Conservation (phyloP, 768 basidiomycete species). For the Candolleomyces eurysporus region DNA sequence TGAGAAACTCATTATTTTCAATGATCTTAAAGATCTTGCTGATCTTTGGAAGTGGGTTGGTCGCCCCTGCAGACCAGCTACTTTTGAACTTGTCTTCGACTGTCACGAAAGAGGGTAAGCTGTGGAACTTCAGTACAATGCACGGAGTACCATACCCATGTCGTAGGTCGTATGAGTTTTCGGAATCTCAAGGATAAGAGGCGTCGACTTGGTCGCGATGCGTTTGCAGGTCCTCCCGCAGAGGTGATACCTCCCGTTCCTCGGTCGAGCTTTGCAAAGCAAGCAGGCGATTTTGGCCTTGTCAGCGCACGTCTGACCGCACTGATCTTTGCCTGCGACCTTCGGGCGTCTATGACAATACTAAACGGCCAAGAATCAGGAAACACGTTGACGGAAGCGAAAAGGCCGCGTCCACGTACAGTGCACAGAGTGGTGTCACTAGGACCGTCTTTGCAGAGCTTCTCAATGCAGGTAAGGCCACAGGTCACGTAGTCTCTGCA, state of each 20-base stretch:
- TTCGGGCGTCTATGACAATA: constrained; percentile 27
- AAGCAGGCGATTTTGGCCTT: constrained; percentile 25
- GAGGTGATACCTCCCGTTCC: constrained; percentile 21
- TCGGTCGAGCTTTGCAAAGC: constrained; percentile 25
- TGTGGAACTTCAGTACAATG: not conserved
- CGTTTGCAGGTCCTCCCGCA: constrained; percentile 20
- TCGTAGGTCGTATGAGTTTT: constrained; percentile 16
- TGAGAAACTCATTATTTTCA: constrained; percentile 13
- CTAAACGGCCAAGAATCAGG: constrained; percentile 9
- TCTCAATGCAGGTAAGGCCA: constrained; percentile 22
- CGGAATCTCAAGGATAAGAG: constrained; percentile 19
- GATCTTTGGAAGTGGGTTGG: constrained; percentile 6
- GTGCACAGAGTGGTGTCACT: constrained; percentile 22
- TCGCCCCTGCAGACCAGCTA: constrained; percentile 8
- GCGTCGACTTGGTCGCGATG: constrained; percentile 16
- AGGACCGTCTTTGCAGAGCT: constrained; percentile 14
- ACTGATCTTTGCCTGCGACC: constrained; percentile 20
- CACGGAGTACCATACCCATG: constrained; percentile 12
- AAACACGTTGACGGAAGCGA: not conserved
- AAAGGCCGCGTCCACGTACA: constrained; percentile 10
- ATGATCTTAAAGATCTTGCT: constrained; percentile 17
- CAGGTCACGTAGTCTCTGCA: constrained; percentile 22
- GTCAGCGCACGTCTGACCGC: constrained; percentile 20
- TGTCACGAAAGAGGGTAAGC: not conserved
- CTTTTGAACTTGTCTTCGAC: constrained; percentile 16